A percentile compares a stretch with the other conserved stretches of the same genome.
Conservation (phyloP, 1,284 basidiomycete genomes). For the Erythrobasidium hasegawianum region DNA sequence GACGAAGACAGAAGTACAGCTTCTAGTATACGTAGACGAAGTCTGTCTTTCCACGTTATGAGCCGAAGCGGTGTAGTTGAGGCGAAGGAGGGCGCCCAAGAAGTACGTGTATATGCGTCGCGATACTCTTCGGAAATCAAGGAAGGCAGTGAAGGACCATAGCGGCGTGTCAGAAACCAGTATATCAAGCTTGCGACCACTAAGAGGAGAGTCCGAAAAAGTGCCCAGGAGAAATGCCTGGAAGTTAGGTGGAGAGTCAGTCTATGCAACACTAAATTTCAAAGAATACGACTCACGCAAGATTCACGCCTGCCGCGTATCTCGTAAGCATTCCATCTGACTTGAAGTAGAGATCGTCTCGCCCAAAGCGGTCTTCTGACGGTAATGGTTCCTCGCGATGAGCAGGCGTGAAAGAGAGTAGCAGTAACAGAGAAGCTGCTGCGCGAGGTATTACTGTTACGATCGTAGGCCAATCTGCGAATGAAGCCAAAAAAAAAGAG, state of each 20-base stretch:
- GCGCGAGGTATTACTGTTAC: conserved; percentile 38
- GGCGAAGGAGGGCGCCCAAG: too few species aligned
- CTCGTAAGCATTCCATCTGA: conserved; percentile 33
- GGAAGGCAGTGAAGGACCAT: background rate
- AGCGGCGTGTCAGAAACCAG: background rate
- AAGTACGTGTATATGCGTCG: too few species aligned
- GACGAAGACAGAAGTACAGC: conserved; percentile 21
- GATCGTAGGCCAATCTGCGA: conserved; percentile 40
- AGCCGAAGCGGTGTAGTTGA: background rate
- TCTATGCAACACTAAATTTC: too few species aligned
- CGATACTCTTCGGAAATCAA: background rate
- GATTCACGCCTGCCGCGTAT: conserved; percentile 35
- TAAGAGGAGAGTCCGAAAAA: background rate
- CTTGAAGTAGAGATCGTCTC: conserved; percentile 38
- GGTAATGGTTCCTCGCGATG: conserved; percentile 1
- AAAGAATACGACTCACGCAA: conserved; percentile 38
- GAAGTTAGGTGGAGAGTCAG: too few species aligned
- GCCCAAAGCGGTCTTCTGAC: background rate
- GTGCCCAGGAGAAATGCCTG: conserved; percentile 19
- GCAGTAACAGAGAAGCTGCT: conserved; percentile 36
- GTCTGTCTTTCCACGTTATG: background rate
- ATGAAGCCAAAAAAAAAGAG: too few species aligned
- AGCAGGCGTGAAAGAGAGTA: conserved; percentile 39
- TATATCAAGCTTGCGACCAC: background rate
- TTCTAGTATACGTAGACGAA: conserved; percentile 10